A percentile compares a stretch with the other conserved stretches of the same genome.
Conservation (phyloP, 345 rosid genomes). For the Streptanthus diversifolius region DNA sequence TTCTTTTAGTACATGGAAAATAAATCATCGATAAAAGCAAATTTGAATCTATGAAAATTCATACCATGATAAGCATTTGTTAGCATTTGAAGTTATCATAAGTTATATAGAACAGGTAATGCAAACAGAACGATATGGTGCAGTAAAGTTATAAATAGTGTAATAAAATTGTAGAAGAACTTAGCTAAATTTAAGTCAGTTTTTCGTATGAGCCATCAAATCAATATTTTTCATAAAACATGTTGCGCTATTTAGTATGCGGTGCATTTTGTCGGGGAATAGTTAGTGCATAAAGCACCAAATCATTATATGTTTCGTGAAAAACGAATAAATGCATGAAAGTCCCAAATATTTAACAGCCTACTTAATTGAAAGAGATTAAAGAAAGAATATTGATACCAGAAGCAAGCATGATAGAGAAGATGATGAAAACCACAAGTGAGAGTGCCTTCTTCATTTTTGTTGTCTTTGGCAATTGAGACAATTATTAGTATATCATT, state of each 20-base stretch:
- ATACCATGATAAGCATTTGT: no score
- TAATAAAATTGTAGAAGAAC: no score
- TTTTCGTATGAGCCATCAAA: no score
- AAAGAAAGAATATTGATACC: conserved; percentile 8
- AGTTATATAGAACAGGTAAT: no score
- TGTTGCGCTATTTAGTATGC: no score
- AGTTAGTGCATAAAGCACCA: background rate
- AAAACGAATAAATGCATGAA: background rate
- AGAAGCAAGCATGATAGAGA: conserved; percentile 8
- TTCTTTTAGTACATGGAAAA: background rate
- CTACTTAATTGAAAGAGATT: background rate
- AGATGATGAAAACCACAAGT: conserved; percentile 7
- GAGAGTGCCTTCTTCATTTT: conserved; percentile 7
- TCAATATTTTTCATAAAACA: background rate
- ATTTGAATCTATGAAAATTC: background rate
- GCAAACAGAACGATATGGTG: no score
- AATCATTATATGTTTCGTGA: background rate
- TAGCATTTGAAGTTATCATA: no score
- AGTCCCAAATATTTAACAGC: background rate
- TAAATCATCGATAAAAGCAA: background rate
- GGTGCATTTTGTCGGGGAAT: background rate
- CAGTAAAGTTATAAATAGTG: no score
- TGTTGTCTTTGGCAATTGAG: background rate
- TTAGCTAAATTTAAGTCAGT: no score
- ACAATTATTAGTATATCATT: background rate